phyloP scores from a whole-genome alignment of 768 basidiomycete genomes.

The Imleria badia region DNA sequence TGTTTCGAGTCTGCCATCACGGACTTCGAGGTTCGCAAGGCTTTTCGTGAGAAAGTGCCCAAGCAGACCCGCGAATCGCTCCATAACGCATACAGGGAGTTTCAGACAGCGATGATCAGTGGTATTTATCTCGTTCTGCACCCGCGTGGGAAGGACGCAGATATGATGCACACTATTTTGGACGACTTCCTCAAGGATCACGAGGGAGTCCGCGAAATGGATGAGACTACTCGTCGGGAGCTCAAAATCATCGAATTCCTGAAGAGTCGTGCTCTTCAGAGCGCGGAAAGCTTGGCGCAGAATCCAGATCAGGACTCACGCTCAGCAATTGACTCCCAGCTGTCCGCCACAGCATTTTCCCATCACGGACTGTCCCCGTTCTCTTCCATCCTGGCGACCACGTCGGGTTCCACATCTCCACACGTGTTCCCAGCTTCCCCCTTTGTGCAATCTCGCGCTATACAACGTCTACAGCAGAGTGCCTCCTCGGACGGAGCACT shows the following conservation, averaged over 20 bases:
- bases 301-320: slow-evolving; percentile 15
- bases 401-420: slow-evolving; percentile 22
- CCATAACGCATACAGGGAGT: slow-evolving; percentile 82
- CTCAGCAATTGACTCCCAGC: slow-evolving; percentile 37
- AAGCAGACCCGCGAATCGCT: slow-evolving; percentile 68
- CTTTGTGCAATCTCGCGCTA: slow-evolving; percentile 44
- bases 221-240: slow-evolving; percentile 80
- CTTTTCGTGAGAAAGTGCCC: slow-evolving; percentile 59
- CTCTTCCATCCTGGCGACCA: slow-evolving; percentile 25
- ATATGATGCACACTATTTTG: slow-evolving; percentile 74
- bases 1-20: slow-evolving; percentile 91
- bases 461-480: slow-evolving; percentile 61
- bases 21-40: slow-evolving; percentile 77
- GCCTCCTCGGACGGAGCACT: slow-evolving; percentile 43
- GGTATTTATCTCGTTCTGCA: slow-evolving; percentile 84
- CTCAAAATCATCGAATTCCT: slow-evolving; percentile 84
- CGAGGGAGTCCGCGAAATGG: slow-evolving; percentile 56
- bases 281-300: slow-evolving; percentile 35
- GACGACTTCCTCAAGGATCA: slow-evolving; percentile 72
- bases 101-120: slow-evolving; percentile 87
- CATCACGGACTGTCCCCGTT: slow-evolving; percentile 18
- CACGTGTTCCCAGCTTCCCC: slow-evolving; percentile 28
- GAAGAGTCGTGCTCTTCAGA: slow-evolving; percentile 63
- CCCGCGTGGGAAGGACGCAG: slow-evolving; percentile 67
- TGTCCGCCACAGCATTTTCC: slow-evolving; percentile 12